Base-by-base conservation (phyloP, 129 eudicot genomes). In the Lactuca sativa region DNA sequence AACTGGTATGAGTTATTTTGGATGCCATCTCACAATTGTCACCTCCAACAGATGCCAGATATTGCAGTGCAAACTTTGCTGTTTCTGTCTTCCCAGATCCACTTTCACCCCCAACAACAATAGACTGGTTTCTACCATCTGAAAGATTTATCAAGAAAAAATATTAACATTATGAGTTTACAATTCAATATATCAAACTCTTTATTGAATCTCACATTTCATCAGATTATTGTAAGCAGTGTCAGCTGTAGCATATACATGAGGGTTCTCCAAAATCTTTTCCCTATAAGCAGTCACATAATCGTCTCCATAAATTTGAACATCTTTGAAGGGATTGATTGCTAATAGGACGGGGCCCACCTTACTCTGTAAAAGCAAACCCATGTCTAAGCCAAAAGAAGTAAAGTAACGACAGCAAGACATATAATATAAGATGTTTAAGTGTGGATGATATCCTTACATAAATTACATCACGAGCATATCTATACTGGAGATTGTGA, bases 11-110 rank as follows among this genome's bases (percentile, higher is more conserved):
- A 72, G 77, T 74, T 58, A 95, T 59, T 81, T 87, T 85, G 66
- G 62, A 34, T 75, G 87, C 85, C 59, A 87, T 72, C 56, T 91
- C 86, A 64, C 67, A 47, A 78, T 77, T 69, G 56, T 89, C 88
- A 59, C 96, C 95, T 73, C 91, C 91, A 80, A 90, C 77, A 4
- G 86, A 74, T 53, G 93, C 87, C 75, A 95, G 74, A 73, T 95
- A 95, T 72, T 87, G 90, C 88, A 90, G 85, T 58, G 96, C 91
- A 76, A 87, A 55, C 71, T 95, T 95, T 71, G 97, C 89, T 78
- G 97, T 95, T 82, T 90, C 99, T 7, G 96, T 90, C 85, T 95
- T 95, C 72, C 99, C 99, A 37, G 99, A 85, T 73, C 99, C 99
- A 83, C 97, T 95, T 78, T 90, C 99, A 38, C 99, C 99, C 97